A percentile compares a stretch with the other conserved stretches of the same genome.
Conservation (phyloP, 441 rosid genomes). For the Syzygium syzygioides region DNA sequence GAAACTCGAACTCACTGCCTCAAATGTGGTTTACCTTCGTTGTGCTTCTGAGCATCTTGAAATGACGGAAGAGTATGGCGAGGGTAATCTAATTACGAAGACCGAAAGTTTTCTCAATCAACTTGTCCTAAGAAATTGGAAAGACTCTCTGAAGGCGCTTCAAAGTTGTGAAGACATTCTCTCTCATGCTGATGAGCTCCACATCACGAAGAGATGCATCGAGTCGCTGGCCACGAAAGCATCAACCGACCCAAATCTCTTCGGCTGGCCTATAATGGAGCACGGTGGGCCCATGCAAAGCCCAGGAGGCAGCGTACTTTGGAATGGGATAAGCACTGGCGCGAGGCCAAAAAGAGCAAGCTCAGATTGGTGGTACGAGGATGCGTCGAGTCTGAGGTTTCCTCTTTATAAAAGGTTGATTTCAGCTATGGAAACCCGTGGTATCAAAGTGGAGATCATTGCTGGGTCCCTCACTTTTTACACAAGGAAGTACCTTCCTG, state of each 20-base stretch:
- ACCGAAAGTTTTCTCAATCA: slow-evolving; percentile 87
- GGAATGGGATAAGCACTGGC: slow-evolving; percentile 98
- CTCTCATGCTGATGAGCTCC: slow-evolving; percentile 59
- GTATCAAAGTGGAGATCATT: slow-evolving; percentile 68
- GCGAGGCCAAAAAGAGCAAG: slow-evolving; percentile 70
- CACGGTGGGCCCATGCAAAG: slow-evolving; percentile 94
- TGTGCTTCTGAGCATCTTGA: slow-evolving; percentile 88
- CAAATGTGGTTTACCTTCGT: slow-evolving; percentile 73
- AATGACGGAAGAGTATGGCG: slow-evolving; percentile 93
- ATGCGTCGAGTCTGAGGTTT: slow-evolving; percentile 71
- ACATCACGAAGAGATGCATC: slow-evolving; percentile 68
- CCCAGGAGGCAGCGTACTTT: slow-evolving; percentile 90
- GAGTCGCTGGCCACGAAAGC: slow-evolving; percentile 77
- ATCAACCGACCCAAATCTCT: slow-evolving; percentile 77
- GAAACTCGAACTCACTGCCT: slow-evolving; percentile 85
- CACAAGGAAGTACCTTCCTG: slow-evolving; percentile 79
- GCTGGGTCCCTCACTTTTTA: slow-evolving; percentile 73
- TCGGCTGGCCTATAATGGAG: slow-evolving; percentile 92
- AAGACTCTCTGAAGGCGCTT: slow-evolving; percentile 75
- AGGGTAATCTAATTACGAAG: slow-evolving; percentile 67
- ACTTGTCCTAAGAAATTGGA: slow-evolving; percentile 80
- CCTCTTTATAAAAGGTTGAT: slow-evolving; percentile 72
- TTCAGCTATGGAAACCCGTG: slow-evolving; percentile 65
- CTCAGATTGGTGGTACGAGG: slow-evolving; percentile 97
- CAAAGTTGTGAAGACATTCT: slow-evolving; percentile 77